These are phyloP conservation scores for Lecanicillium sp. DNA, from an alignment of 2,329 filamentous ascomycete genomes.

Conservation along the genomic window DNA sequence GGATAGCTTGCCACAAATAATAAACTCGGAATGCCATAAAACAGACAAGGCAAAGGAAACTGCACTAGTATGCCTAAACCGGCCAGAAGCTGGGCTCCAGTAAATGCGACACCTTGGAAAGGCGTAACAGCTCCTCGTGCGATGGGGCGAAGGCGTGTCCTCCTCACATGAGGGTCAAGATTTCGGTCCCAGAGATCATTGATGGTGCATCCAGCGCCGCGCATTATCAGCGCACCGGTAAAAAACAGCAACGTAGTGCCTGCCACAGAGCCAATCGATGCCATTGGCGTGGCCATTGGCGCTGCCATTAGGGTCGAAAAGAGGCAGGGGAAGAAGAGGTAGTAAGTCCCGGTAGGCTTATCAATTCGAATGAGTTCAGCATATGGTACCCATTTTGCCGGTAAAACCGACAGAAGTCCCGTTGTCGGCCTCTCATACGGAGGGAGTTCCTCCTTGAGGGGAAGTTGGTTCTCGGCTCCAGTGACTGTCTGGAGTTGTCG, in stretches of 20 bases:
- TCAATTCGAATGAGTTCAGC: slow-evolving; percentile 64
- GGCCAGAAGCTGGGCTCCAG: slow-evolving; percentile 63
- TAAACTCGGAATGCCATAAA: slow-evolving; percentile 69
- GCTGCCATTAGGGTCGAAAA: slow-evolving; percentile 79
- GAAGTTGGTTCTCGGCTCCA: background rate
- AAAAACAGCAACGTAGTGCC: slow-evolving; percentile 64
- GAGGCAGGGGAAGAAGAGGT: slow-evolving; percentile 78
- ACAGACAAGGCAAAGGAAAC: slow-evolving; percentile 66
- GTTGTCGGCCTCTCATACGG: slow-evolving; percentile 63
- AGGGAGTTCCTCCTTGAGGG: slow-evolving; percentile 4
- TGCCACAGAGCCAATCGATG: slow-evolving; percentile 52
- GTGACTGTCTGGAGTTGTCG: slow-evolving; percentile 11
- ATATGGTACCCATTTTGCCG: slow-evolving; percentile 51
- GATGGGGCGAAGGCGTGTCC: slow-evolving; percentile 72
- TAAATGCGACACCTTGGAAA: slow-evolving; percentile 63
- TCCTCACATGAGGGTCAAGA: slow-evolving; percentile 70
- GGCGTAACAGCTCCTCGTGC: slow-evolving; percentile 71
- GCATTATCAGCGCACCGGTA: slow-evolving; percentile 73
- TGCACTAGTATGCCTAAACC: slow-evolving; percentile 70
- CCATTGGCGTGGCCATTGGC: slow-evolving; percentile 55
- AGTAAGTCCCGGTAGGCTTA: slow-evolving; percentile 75
- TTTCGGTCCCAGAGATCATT: slow-evolving; percentile 90
- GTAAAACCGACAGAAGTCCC: slow-evolving; percentile 63
- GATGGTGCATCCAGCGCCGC: slow-evolving; percentile 79
- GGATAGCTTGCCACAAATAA: slow-evolving; percentile 70